phyloP scores from a whole-genome alignment of 2,329 filamentous ascomycete species.

The Pseudopithomyces chartarum region DNA sequence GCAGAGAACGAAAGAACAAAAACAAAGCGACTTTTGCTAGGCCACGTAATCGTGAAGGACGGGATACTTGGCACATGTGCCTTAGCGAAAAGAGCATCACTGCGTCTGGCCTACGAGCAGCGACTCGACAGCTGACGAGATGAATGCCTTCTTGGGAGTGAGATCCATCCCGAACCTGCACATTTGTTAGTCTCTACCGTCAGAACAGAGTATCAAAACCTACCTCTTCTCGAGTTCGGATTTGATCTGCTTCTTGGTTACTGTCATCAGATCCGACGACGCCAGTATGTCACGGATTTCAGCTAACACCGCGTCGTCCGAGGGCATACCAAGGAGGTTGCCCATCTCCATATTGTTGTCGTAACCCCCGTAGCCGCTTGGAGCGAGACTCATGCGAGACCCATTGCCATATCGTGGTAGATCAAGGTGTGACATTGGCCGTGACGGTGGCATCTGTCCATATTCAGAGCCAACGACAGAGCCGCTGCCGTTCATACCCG shows the following conservation, averaged over 20 bases:
- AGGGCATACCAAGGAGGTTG: conserved; percentile 77
- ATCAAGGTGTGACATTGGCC: conserved; percentile 65
- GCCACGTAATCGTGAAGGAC: conserved; percentile 23
- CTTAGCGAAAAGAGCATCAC: not conserved
- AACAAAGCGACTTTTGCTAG: conserved; percentile 9
- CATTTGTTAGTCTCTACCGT: conserved; percentile 21
- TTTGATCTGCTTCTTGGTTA: conserved; percentile 99
- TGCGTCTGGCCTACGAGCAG: conserved; percentile 15
- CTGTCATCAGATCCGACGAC: conserved; percentile 92
- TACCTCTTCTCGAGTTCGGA: conserved; percentile 81
- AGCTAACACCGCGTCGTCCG: conserved; percentile 84
- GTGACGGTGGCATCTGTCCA: conserved; percentile 56
- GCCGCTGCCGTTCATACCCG: conserved; percentile 53
- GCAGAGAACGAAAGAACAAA: not conserved
- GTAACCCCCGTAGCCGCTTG: conserved; percentile 56
- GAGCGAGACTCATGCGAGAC: conserved; percentile 62
- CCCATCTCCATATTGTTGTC: conserved; percentile 66
- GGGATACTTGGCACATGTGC: not conserved
- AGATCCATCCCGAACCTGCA: conserved; percentile 78
- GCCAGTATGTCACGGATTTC: conserved; percentile 94
- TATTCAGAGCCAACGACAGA: conserved; percentile 66
- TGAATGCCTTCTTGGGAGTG: conserved; percentile 88
- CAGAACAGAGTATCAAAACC: conserved; percentile 10
- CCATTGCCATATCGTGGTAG: conserved; percentile 55
- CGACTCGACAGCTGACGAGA: conserved; percentile 54